Evolutionary conservation across 2,329 filamentous ascomycete genomes (phyloP).

Genomic region (Fusarium nelsonii): DNA sequence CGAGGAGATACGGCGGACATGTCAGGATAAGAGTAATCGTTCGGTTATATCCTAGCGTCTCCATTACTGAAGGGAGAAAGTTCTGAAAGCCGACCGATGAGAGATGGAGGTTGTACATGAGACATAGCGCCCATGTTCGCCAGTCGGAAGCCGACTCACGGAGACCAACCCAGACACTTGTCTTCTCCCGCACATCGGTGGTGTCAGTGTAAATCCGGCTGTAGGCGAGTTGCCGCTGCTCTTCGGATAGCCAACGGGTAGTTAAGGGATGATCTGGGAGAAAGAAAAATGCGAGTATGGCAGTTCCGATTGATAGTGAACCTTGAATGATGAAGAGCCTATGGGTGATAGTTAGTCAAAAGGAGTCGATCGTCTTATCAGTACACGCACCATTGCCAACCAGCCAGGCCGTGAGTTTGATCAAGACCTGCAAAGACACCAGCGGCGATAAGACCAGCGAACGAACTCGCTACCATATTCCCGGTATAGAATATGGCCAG

Average conservation of each 20-base stretch:
- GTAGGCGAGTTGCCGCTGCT: conserved; percentile 58
- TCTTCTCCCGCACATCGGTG: conserved; percentile 50
- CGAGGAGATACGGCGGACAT: conserved; percentile 62
- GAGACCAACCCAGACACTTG: conserved; percentile 52
- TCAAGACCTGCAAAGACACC: conserved; percentile 54
- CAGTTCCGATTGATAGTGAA: conserved; percentile 46
- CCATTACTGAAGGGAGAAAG: conserved; percentile 54
- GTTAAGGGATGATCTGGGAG: conserved; percentile 55
- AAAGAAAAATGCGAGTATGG: conserved; percentile 50
- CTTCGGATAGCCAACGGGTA: conserved; percentile 52
- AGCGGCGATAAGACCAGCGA: conserved; percentile 59
- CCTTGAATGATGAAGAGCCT: conserved; percentile 51
- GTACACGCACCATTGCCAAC: conserved; percentile 48
- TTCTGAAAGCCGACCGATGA: conserved; percentile 49
- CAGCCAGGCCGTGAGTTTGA: conserved; percentile 41
- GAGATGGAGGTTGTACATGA: conserved; percentile 47
- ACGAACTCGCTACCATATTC: conserved; percentile 53
- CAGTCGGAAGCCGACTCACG: conserved; percentile 46
- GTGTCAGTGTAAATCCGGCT: conserved; percentile 53
- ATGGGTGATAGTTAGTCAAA: neutral
- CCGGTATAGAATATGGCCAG: conserved; percentile 60
- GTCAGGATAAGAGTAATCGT: conserved; percentile 63
- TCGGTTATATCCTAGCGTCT: conserved; percentile 59
- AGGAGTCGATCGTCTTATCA: too few species aligned
- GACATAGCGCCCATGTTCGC: conserved; percentile 47